Evolutionary conservation across 2,329 filamentous ascomycete genomes (phyloP).

Genomic region (Penicillium sp.): DNA sequence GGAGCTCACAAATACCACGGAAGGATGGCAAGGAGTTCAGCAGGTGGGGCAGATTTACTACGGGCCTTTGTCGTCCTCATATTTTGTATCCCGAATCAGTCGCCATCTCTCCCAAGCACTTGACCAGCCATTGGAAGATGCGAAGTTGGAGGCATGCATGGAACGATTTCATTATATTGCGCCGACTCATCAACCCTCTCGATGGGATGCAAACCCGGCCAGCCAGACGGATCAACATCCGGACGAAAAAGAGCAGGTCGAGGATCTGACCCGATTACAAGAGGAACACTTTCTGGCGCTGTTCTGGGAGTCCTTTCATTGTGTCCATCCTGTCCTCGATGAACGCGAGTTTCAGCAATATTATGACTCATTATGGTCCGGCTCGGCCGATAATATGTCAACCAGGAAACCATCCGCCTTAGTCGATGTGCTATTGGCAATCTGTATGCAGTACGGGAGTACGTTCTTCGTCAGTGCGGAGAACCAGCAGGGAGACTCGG

Average conservation of each 20-base stretch:
- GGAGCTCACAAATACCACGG: neutral
- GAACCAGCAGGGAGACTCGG: neutral
- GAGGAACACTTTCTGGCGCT: conserved; percentile 49
- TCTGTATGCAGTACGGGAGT: neutral
- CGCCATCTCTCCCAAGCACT: neutral
- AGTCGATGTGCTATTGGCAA: neutral
- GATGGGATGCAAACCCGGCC: neutral
- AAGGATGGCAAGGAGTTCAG: neutral
- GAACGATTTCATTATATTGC: neutral
- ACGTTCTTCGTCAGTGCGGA: neutral
- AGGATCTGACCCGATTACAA: conserved; percentile 41
- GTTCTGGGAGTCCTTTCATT: conserved; percentile 50
- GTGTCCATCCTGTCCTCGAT: conserved; percentile 27
- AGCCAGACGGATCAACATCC: neutral
- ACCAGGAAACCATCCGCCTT: neutral
- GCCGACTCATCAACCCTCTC: neutral
- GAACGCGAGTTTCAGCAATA: neutral
- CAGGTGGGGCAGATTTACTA: neutral
- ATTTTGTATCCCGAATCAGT: neutral
- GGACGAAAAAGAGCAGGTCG: neutral
- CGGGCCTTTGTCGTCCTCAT: neutral
- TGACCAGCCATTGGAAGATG: neutral
- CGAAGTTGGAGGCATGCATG: neutral
- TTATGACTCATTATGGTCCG: neutral
- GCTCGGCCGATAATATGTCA: neutral